These are phyloP conservation scores for Phytophthora palmivora DNA, from an alignment of 352 stramenopile genomes.

Conservation along the genomic window DNA sequence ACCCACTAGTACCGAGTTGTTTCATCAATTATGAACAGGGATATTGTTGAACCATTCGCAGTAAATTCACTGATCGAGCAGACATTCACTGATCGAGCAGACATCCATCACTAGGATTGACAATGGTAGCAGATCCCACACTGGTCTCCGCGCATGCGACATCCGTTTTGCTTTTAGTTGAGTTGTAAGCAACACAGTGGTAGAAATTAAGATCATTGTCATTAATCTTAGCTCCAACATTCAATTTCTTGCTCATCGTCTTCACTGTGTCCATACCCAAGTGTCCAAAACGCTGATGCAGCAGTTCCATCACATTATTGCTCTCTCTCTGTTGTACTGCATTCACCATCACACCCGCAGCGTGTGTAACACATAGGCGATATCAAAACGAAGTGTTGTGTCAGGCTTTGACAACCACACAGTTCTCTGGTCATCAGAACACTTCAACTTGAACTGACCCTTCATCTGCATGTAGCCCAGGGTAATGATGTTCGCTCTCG, in stretches of 20 bases:
- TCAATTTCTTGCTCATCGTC: conserved; percentile 7
- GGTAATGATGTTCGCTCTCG: conserved; percentile 11
- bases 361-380: conserved; percentile 1
- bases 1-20: too few species aligned
- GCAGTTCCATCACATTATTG: conserved; percentile 14
- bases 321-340: conserved; percentile 1
- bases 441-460: conserved; percentile 10
- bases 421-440: conserved; percentile 8
- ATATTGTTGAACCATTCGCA: too few species aligned
- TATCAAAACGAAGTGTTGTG: too few species aligned
- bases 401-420: conserved; percentile 13
- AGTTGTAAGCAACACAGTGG: conserved; percentile 14
- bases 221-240: conserved; percentile 23
- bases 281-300: conserved; percentile 15
- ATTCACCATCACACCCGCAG: conserved; percentile 13
- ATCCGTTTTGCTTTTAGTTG: conserved; percentile 16
- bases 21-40: too few species aligned
- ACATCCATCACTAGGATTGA: conserved; percentile 21
- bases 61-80: conserved; percentile 9
- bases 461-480: conserved; percentile 14
- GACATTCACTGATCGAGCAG: too few species aligned
- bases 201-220: conserved; percentile 11
- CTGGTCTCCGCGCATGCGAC: conserved; percentile 3
- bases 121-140: too few species aligned
- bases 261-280: too few species aligned